These are phyloP conservation scores for Umbelopsis sp. DNA, from an alignment of 371 early-diverging fungal genomes.

Conservation along the genomic window DNA sequence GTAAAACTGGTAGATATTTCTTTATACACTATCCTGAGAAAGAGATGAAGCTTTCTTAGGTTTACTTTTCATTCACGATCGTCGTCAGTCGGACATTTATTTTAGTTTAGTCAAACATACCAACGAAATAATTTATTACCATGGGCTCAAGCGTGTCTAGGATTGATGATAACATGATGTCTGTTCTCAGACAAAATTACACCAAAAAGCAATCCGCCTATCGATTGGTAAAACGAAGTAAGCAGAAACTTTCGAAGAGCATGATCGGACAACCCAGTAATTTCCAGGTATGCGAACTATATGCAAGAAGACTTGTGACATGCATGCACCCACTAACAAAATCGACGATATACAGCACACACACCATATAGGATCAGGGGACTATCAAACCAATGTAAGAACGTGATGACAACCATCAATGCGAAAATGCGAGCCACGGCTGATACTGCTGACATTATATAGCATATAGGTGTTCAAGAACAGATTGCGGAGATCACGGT, in stretches of 20 bases:
- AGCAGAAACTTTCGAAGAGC: not conserved
- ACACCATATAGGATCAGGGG: conserved; percentile 7
- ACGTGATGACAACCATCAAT: too few relatives aligned
- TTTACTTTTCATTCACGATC: not conserved
- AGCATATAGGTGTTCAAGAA: not conserved
- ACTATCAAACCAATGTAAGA: not conserved
- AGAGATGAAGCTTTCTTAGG: not conserved
- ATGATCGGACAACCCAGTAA: conserved; percentile 10
- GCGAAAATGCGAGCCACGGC: too few relatives aligned
- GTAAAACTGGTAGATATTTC: not conserved
- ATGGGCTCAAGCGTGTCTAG: not conserved
- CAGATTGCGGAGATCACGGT: conserved; percentile 10
- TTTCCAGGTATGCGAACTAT: conserved; percentile 1
- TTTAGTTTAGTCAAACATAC: not conserved
- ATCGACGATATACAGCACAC: not conserved
- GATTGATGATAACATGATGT: conserved; percentile 1
- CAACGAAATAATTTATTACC: not conserved
- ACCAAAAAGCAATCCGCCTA: not conserved
- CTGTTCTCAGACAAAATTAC: not conserved
- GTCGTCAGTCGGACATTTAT: not conserved
- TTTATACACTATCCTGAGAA: not conserved
- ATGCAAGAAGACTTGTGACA: too few relatives aligned
- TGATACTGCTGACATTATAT: not conserved
- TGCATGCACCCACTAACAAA: not conserved
- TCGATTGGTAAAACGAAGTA: not conserved